Evolutionary conservation across 2,329 filamentous ascomycete species (phyloP).

Genomic region (Microdochium paspali): DNA sequence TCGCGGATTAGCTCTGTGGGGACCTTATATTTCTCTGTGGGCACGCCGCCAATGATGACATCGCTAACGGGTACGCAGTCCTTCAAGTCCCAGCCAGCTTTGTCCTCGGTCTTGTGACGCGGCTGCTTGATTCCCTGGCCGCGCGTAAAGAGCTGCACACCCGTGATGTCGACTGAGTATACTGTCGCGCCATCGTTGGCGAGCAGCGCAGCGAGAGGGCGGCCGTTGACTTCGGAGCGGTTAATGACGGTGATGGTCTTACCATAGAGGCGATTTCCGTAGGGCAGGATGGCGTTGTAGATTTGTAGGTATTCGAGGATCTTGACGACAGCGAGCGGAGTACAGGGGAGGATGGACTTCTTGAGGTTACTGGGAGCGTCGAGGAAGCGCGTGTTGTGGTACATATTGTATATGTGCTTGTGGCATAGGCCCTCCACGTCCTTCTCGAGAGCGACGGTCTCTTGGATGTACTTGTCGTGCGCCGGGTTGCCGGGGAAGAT

Average conservation of each 20-base stretch:
- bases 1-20: constrained; percentile 74
- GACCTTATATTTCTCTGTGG: constrained; percentile 81
- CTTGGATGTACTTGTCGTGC: constrained; percentile 92
- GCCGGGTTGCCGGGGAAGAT: constrained; percentile 74
- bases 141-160: constrained; percentile 85
- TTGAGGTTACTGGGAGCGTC: constrained; percentile 67
- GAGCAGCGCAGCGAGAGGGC: constrained; percentile 82
- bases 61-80: constrained; percentile 82
- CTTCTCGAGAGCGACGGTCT: constrained; percentile 81
- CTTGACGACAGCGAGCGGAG: constrained; percentile 91
- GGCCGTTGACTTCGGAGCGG: constrained; percentile 87
- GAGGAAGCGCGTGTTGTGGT: constrained; percentile 93
- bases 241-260: constrained; percentile 96
- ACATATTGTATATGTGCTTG: constrained; percentile 98
- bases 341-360: constrained; percentile 93
- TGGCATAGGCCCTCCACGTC: constrained; percentile 95
- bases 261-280: constrained; percentile 87
- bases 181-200: constrained; percentile 95
- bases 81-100: constrained; percentile 69
- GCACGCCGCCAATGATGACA: constrained; percentile 90
- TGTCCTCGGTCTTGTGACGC: constrained; percentile 79
- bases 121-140: constrained; percentile 79
- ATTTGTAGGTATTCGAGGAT: constrained; percentile 92
- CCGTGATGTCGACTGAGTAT: constrained; percentile 88
- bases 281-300: constrained; percentile 89